phyloP scores from a whole-genome alignment of 176 grass and related monocot genomes.

The Poa pratensis region DNA sequence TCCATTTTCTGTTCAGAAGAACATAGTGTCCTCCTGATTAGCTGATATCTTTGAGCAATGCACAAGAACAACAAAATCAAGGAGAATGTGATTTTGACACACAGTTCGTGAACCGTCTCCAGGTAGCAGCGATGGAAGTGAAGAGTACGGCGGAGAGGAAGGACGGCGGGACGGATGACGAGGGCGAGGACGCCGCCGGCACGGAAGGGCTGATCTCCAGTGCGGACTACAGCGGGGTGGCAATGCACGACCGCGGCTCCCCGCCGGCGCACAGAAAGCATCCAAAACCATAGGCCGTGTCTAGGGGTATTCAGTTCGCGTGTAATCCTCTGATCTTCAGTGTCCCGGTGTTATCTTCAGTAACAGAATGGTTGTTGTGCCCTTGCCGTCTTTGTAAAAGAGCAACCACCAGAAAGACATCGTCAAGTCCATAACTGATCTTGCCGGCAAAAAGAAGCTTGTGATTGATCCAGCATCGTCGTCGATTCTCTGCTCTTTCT shows the following conservation, averaged over 20 bases:
- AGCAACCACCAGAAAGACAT: background rate
- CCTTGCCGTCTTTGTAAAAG: background rate
- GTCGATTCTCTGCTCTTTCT: background rate
- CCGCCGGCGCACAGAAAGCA: conserved; percentile 40
- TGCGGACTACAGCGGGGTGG: conserved; percentile 52
- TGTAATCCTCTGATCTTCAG: background rate
- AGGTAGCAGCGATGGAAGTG: conserved; percentile 21
- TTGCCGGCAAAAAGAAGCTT: background rate
- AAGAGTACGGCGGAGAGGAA: background rate
- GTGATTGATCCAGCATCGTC: background rate
- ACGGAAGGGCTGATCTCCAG: conserved; percentile 45
- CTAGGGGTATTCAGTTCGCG: too few species aligned
- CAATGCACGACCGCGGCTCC: conserved; percentile 38
- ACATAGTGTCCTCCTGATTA: background rate
- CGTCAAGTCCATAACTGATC: background rate
- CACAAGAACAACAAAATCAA: background rate
- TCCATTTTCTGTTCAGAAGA: background rate
- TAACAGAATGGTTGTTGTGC: background rate
- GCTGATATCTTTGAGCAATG: background rate
- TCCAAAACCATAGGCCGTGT: conserved; percentile 38
- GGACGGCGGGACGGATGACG: background rate
- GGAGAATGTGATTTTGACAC: background rate
- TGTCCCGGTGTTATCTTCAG: background rate
- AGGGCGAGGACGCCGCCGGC: background rate
- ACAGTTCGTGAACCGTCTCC: background rate